Conservation (phyloP, 352 stramenopile species). For the Bremia lactucae region DNA sequence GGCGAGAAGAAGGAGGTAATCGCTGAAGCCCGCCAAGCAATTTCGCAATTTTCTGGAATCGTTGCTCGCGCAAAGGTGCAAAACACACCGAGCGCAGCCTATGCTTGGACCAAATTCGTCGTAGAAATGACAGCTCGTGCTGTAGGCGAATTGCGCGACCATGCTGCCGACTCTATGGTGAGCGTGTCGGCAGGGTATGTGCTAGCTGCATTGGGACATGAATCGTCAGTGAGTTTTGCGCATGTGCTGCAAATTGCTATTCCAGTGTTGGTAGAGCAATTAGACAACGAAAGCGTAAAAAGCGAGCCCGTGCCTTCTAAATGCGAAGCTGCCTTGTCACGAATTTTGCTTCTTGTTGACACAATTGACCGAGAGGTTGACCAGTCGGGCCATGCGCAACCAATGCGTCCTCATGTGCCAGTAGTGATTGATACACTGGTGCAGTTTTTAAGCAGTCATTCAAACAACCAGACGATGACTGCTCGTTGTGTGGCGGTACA, state of each 20-base stretch:
- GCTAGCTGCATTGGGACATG: slow-evolving; percentile 51
- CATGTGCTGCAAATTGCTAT: slow-evolving; percentile 63
- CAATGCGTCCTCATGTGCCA: slow-evolving; percentile 62
- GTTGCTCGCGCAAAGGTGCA: slow-evolving; percentile 58
- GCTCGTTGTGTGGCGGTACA: slow-evolving; percentile 57
- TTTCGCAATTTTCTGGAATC: slow-evolving; percentile 49
- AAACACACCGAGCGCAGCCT: slow-evolving; percentile 36
- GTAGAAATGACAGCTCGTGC: slow-evolving; percentile 63
- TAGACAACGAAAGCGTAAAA: slow-evolving; percentile 21
- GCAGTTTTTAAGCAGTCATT: slow-evolving; percentile 35
- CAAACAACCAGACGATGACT: slow-evolving; percentile 17
- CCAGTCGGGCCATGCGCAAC: slow-evolving; percentile 53
- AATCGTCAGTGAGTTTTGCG: slow-evolving; percentile 51
- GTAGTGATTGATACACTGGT: slow-evolving; percentile 49
- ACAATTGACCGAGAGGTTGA: slow-evolving; percentile 79
- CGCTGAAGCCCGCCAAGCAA: slow-evolving; percentile 38
- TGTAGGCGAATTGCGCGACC: slow-evolving; percentile 45
- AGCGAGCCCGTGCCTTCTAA: slow-evolving; percentile 34
- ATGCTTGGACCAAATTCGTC: slow-evolving; percentile 82
- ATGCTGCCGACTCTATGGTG: slow-evolving; percentile 74
- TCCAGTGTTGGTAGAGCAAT: slow-evolving; percentile 53
- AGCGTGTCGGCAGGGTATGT: slow-evolving; percentile 64
- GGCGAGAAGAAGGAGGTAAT: slow-evolving; percentile 81
- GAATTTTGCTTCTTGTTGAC: slow-evolving; percentile 62
- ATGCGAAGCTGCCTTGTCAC: slow-evolving; percentile 55